phyloP scores from a whole-genome alignment of 2,329 filamentous ascomycete species.

The Colletotrichum tropicale region DNA sequence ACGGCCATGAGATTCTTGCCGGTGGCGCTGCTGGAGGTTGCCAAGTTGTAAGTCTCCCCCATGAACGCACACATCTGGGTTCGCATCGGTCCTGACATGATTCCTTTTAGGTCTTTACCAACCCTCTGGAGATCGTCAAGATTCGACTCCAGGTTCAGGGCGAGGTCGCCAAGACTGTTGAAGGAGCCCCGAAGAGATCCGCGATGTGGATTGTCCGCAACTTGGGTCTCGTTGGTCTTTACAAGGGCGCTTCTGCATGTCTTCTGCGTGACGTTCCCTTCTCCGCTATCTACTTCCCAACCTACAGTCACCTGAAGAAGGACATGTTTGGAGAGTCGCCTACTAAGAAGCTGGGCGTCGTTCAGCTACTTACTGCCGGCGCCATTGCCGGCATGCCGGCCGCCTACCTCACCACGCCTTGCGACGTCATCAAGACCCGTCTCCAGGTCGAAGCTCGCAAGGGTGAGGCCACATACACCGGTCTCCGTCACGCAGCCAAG shows the following conservation, averaged over 20 bases:
- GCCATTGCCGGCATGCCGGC: slow-evolving; percentile 93
- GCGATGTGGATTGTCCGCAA: slow-evolving; percentile 98
- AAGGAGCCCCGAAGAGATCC: slow-evolving; percentile 83
- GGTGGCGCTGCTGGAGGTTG: slow-evolving; percentile 91
- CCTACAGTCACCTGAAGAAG: slow-evolving; percentile 92
- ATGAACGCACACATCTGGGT: not conserved
- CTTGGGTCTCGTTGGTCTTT: slow-evolving; percentile 89
- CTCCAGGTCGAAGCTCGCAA: slow-evolving; percentile 97
- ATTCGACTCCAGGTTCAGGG: slow-evolving; percentile 98
- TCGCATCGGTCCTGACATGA: slow-evolving; percentile 6
- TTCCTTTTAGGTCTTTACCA: slow-evolving; percentile 80
- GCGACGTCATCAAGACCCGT: slow-evolving; percentile 98
- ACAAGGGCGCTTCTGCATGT: slow-evolving; percentile 96
- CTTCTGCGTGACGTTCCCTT: slow-evolving; percentile 96
- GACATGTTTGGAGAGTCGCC: slow-evolving; percentile 91
- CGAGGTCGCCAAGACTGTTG: slow-evolving; percentile 87
- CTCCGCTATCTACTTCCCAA: slow-evolving; percentile 98
- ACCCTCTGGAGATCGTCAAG: slow-evolving; percentile 98
- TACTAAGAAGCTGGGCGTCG: slow-evolving; percentile 84
- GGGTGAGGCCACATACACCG: slow-evolving; percentile 87
- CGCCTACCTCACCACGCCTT: slow-evolving; percentile 94
- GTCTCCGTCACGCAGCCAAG: slow-evolving; percentile 81
- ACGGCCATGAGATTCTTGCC: slow-evolving; percentile 77
- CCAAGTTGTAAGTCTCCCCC: slow-evolving; percentile 79
- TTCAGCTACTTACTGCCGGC: slow-evolving; percentile 92